These are phyloP conservation scores for Parietaria judaica DNA, from an alignment of 306 rosid genomes.

Conservation along the genomic window DNA sequence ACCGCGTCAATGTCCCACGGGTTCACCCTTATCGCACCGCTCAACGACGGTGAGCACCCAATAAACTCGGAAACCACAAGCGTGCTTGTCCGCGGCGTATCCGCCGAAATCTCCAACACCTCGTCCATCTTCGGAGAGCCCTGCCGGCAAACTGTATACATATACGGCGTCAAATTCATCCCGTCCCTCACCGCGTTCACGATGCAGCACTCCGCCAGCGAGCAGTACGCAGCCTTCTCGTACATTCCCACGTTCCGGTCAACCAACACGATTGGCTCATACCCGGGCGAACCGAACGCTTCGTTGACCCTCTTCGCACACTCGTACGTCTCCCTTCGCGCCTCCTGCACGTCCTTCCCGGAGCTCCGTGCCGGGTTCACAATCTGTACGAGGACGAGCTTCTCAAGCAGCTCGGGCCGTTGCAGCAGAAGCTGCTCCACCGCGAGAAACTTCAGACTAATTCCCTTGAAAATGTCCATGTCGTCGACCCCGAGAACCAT, in stretches of 20 bases:
- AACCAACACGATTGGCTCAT: constrained; percentile 61
- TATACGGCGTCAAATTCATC: constrained; percentile 74
- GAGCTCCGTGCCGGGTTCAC: constrained; percentile 60
- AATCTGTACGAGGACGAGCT: constrained; percentile 63
- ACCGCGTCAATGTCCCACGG: constrained; percentile 75
- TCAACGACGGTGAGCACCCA: constrained; percentile 83
- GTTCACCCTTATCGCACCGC: constrained; percentile 87
- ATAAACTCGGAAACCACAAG: constrained; percentile 82
- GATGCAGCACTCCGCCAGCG: constrained; percentile 76
- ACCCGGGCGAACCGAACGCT: constrained; percentile 48
- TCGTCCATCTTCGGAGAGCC: constrained; percentile 51
- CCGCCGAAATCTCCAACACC: constrained; percentile 25
- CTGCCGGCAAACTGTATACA: constrained; percentile 67
- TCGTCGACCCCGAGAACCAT: constrained; percentile 77
- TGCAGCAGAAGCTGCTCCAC: constrained; percentile 55
- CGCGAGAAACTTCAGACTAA: constrained; percentile 65
- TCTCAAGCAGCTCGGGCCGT: constrained; percentile 43
- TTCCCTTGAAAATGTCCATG: constrained; percentile 79
- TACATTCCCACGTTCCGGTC: constrained; percentile 41
- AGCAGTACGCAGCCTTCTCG: constrained; percentile 72
- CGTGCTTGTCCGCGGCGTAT: constrained; percentile 45
- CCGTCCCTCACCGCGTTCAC: constrained; percentile 83
- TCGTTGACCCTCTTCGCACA: constrained; percentile 46
- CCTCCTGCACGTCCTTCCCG: constrained; percentile 54
- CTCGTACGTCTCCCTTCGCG: constrained; percentile 36